Base-by-base conservation (phyloP, 129 eudicot genomes). In the Helichrysum umbraculigerum region DNA sequence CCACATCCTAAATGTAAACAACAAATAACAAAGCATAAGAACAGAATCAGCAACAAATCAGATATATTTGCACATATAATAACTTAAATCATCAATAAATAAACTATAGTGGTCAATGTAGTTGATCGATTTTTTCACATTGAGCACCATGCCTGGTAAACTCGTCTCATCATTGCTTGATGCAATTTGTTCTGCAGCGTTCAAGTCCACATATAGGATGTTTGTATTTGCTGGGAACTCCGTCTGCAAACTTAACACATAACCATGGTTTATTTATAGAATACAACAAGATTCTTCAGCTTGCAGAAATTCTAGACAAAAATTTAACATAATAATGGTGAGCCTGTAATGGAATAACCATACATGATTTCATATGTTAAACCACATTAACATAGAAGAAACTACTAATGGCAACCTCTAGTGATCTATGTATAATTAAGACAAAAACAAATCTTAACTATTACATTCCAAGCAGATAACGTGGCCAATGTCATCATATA, bases 151-250 rank as follows among this genome's bases (percentile, higher is more conserved):
- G 75, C 99, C 99, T 9, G 99, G 99, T 79, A 94, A 86, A 79
- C 97, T 84, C 52, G 81, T 82, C 67, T 79, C 91, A 11, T 83
- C 83, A 20, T 83, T 89, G 32, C 99, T 86, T 70, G 99, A 94
- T 64, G 83, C 99, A 86, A 91, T 81, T 66, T 74, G 81, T 86
- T 91, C 99, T 19, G 90, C 97, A 84, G 96, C 88, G 78, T 81
- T 85, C 81, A 94, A 78, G 88, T 91, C 99, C 78, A 94, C 90
- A 76, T 94, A 94, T 58, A 94, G 92, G 68, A 94, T 94, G 74
- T 94, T 94, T 81, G 99, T 94, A 78, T 94, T 94, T 80, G 99
- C 97, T 76, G 99, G 99, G 83, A 94, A 94, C 82, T 90, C 91
- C 63, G 83, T 82, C 89, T 88, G 97, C 87, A 88, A 85, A 83